Evolutionary conservation across 1,139 yeast species (phyloP), one percentile per base, ranked within the genome.

Genomic region (Pichia sp.): DNA sequence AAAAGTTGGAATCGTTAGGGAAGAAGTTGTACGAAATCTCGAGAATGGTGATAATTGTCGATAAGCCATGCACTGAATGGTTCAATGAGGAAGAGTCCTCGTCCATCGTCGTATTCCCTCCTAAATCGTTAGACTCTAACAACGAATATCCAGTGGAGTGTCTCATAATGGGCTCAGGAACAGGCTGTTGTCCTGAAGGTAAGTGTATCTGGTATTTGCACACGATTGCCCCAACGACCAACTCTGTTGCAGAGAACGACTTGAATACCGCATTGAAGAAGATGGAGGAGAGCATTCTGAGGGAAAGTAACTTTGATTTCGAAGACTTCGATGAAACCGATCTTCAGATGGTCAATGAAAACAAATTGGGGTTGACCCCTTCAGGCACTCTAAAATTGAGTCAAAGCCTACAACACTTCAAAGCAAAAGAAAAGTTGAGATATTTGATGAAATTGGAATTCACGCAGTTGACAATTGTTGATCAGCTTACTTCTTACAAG

Each of bases 41-140:
- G 47, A 78, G 96, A 60, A 70, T 91, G 66, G 82, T 87, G 8
- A 87, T 95, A 5, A 80, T 90, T 48, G 97, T 91, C 39, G 84
- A 86, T 59, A 87, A 87, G 63, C 87, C 86, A 59, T 91, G 98
- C 71, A 78, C 78, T 51, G 96, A 90, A 70, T 91, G 98, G 98
- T 86, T 90, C 74, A 79, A 83, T 9, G 90, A 85, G 48, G 83
- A 82, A 50, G 98, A 91, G 70, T 78, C 83, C 44, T 85, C 91
- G 2, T 88, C 96, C 0, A 76, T 90, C 44, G 95, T 91, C 18
- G 96, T 90, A 1, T 93, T 93, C 75, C 98, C 99, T n/a, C 95
- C 96, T 22, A 79, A 79, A 22, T 82, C 96, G 0, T 75, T 91
- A 52, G 76, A 85, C 18, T 77, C 87, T 1, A 71, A 77, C 52